These are phyloP conservation scores for Bidens hawaiensis DNA, from an alignment of 140 eudicot species.

Conservation along the genomic window DNA sequence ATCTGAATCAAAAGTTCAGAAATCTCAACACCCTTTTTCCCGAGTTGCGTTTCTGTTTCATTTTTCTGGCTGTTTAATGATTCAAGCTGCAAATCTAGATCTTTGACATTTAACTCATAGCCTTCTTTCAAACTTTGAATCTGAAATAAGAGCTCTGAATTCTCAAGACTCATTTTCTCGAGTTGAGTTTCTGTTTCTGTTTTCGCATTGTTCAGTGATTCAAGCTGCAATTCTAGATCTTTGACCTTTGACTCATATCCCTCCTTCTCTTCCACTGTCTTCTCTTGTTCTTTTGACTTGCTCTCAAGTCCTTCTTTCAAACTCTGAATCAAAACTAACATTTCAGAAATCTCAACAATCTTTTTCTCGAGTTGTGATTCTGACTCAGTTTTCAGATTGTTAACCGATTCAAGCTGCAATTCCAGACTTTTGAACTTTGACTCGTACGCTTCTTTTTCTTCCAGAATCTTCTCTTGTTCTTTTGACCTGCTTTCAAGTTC, in stretches of 20 bases:
- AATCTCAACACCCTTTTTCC: constrained; percentile 36
- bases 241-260: constrained; percentile 30
- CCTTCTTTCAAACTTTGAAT: constrained; percentile 37
- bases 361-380: constrained; percentile 20
- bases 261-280: constrained; percentile 36
- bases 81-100: constrained; percentile 38
- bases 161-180: constrained; percentile 36
- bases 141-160: constrained; percentile 21
- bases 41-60: constrained; percentile 33
- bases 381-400: constrained; percentile 18
- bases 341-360: constrained; percentile 24
- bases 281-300: constrained; percentile 30
- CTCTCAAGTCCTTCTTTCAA: constrained; percentile 28
- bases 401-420: constrained; percentile 14
- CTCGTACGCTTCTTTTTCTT: constrained; percentile 21
- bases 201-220: constrained; percentile 33
- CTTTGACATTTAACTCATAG: constrained; percentile 30
- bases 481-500: constrained; percentile 24
- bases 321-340: neutral
- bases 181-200: constrained; percentile 32
- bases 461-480: constrained; percentile 15
- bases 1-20: constrained; percentile 23
- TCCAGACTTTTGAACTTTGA: constrained; percentile 27
- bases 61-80: constrained; percentile 28
- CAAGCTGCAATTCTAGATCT: constrained; percentile 35